Base-by-base conservation (phyloP, 169 alveolate species). In the Plasmodium chabaudi region DNA sequence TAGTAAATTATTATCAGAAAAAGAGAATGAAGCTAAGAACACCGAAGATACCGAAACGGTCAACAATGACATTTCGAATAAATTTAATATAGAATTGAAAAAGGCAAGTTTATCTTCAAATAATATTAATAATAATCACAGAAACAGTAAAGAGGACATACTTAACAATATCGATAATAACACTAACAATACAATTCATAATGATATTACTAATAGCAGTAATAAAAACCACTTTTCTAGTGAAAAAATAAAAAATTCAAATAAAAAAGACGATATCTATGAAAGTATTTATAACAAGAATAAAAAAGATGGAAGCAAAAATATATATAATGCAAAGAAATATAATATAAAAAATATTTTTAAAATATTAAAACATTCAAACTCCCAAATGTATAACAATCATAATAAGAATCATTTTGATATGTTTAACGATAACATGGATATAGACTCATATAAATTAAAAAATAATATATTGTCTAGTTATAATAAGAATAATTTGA, bases 401-500 rank as follows among this genome's bases (percentile, higher is more conserved):
- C 23, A 77, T 56, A 7, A 13, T n/a, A 77, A 53, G 21, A 67
- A 67, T 55, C 9, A 19, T 17, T 34, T 34, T 34, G 42, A 34
- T 34, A 47, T 67, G 15, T 15, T 19, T 82, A 67, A 65, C 19
- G 82, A 82, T 55, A 82, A 53, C 42, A 34, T 19, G 12, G 9
- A 67, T 21, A 39, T 51, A 5, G 64, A 82, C 19, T 65, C 65
- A 13, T 34, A n/a, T 53, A 55, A 65, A 10, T 23, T 17, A 39
- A 82, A 27, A 59, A 53, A 79, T 34, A 82, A 82, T 15, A 82
- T 82, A 44, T 53, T 82, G 27, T 65, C 90, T 27, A 82, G 23
- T 15, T 82, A 82, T 71, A 82, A 82, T 61, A 82, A 67, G 53
- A 82, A 82, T 47, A 82, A 82, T 67, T 67, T 82, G 68, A 82